Base-by-base conservation (phyloP, 768 basidiomycete genomes). In the Lentinula lateritia region DNA sequence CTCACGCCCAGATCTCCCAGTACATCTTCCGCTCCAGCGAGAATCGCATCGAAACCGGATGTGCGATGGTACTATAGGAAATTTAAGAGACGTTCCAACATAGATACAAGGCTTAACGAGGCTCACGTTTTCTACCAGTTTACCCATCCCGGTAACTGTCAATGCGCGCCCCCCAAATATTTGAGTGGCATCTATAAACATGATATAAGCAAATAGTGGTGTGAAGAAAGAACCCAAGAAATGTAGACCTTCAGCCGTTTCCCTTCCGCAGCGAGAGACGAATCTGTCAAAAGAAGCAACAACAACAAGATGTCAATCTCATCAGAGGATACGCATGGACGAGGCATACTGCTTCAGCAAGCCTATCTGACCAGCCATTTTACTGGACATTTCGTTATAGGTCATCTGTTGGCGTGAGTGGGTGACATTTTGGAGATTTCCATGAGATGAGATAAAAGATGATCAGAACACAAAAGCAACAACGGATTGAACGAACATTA, bases 161-260 rank as follows among this genome's bases (percentile, higher is more conserved):
- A 98, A 78, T 28, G 88, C 92, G 18, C 95, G 84, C 16, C 95
- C 95, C 57, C 94, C 95, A 61, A 95, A 96, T 39, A 96, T 83
- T 72, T 91, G 88, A 1, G 88, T 86, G 5, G 92, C 88, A 63
- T 93, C 92, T 78, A 41, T 56, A 20, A 50, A 50, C 52, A 28
- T 28, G 28, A 6, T 80, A 81, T 65, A 79, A 78, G 35, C 55
- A 34, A 38, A 12, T 20, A 10, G 13, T n/a, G 46, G n/a, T 8
- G 13, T 32, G 18, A 18, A 50, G 9, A 50, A 23, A 76, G 74
- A 72, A 43, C 52, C 23, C 50, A 52, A 34, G 28, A 52, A n/a
- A 43, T 43, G 60, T 39, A 38, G 64, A 79, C 81, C 81, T 74
- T 88, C 86, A 38, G 90, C 89, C 10, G 88, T 92, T 72, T 91